Percentiles rank a stretch among this genome's conserved stretches.
phyloP scores from a whole-genome alignment of 2,329 filamentous ascomycete genomes.

The Alternaria conjuncta region DNA sequence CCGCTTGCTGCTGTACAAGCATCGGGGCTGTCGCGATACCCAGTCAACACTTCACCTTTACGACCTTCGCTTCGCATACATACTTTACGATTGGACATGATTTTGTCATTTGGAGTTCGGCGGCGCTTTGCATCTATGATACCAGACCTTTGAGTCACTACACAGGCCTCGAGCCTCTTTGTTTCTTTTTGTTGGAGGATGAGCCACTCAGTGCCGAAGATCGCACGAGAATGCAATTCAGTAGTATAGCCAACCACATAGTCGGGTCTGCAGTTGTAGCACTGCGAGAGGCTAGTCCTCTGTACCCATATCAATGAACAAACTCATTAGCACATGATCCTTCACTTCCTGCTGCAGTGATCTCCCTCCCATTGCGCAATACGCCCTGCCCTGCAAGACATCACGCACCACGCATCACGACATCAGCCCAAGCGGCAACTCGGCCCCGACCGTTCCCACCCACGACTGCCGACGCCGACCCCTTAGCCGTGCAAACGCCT shows the following conservation, averaged over 20 bases:
- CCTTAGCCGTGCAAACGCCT: background rate
- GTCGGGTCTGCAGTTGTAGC: background rate
- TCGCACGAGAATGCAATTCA: background rate
- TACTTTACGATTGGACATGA: conserved; percentile 42
- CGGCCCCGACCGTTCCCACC: background rate
- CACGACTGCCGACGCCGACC: background rate
- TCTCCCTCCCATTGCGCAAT: conserved; percentile 6
- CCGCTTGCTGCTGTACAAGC: conserved; percentile 16
- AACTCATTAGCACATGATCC: background rate
- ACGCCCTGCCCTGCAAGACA: background rate
- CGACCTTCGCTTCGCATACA: conserved; percentile 26
- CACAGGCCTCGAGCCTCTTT: conserved; percentile 34
- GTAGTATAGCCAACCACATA: conserved; percentile 12
- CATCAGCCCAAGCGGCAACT: background rate
- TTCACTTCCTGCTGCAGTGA: background rate
- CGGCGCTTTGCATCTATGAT: conserved; percentile 40
- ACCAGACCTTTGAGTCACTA: conserved; percentile 47
- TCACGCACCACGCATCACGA: background rate
- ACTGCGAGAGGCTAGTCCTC: conserved; percentile 11
- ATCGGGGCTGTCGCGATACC: background rate
- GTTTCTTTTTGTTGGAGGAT: conserved; percentile 15
- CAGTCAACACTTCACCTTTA: conserved; percentile 25
- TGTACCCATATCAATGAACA: conserved; percentile 11
- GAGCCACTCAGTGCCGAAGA: background rate
- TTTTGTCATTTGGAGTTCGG: conserved; percentile 37